Conservation (phyloP, 2,329 filamentous ascomycete species). For the Orbilia javanica region DNA sequence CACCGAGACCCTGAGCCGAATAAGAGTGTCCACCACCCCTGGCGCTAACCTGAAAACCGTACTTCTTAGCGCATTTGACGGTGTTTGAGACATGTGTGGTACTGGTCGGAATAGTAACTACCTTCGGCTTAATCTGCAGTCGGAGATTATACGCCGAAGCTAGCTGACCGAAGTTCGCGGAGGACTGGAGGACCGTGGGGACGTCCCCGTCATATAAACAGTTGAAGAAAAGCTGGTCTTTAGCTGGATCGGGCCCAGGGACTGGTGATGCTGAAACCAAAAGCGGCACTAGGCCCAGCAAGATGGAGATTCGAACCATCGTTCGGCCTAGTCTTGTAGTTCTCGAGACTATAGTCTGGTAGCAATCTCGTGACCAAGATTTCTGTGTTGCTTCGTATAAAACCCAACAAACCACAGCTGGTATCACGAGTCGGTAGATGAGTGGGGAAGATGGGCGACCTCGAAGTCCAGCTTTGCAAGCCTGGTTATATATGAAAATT, state of each 20-base stretch:
- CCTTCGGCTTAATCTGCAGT: constrained; percentile 67
- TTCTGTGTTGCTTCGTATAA: constrained; percentile 21
- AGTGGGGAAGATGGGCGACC: not conserved
- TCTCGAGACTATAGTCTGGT: no score
- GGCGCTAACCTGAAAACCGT: constrained; percentile 72
- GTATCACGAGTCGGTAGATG: no score
- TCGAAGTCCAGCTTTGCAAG: not conserved
- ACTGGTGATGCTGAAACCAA: constrained; percentile 36
- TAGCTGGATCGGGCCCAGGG: not conserved
- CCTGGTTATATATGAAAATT: constrained; percentile 4
- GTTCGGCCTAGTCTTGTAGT: no score
- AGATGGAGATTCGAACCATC: constrained; percentile 22
- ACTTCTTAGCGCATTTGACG: constrained; percentile 71
- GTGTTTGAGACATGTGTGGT: constrained; percentile 71
- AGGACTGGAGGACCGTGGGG: constrained; percentile 21
- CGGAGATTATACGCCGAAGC: constrained; percentile 46
- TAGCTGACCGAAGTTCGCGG: constrained; percentile 31
- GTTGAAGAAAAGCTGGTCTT: constrained; percentile 40
- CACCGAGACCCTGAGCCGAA: constrained; percentile 69
- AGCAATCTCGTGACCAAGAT: not conserved
- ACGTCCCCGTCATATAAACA: constrained; percentile 30
- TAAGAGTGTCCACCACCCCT: constrained; percentile 76
- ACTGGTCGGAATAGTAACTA: constrained; percentile 71
- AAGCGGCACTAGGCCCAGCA: constrained; percentile 27
- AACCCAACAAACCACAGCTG: constrained; percentile 34